Conservation (phyloP, 2,329 filamentous ascomycete species). For the Colletotrichum plurivorum region DNA sequence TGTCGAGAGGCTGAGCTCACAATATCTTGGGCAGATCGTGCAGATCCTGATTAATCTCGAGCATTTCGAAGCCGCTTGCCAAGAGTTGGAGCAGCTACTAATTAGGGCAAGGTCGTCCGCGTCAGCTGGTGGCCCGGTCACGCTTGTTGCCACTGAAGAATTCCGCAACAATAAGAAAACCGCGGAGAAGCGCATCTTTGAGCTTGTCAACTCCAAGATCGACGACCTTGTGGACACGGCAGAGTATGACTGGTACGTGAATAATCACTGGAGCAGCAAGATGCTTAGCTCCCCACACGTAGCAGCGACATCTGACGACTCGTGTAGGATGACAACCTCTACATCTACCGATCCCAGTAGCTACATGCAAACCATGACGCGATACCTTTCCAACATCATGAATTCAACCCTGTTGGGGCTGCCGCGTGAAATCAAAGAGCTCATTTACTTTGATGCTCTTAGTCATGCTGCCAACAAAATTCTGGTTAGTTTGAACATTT, state of each 20-base stretch:
- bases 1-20: conserved; percentile 88
- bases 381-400: conserved; percentile 97
- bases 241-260: conserved; percentile 88
- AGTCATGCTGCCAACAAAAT: conserved; percentile 92
- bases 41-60: conserved; percentile 98
- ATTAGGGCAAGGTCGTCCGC: conserved; percentile 87
- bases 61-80: conserved; percentile 94
- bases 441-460: conserved; percentile 97
- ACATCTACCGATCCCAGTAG: conserved; percentile 82
- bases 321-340: conserved; percentile 66
- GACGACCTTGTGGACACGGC: conserved; percentile 97
- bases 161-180: conserved; percentile 95
- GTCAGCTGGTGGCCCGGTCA: conserved; percentile 84
- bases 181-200: conserved; percentile 97
- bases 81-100: conserved; percentile 88
- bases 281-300: neutral
- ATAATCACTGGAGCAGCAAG: neutral
- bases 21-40: conserved; percentile 97
- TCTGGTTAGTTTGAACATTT: conserved; percentile 64
- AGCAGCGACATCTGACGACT: conserved; percentile 14
- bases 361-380: conserved; percentile 95
- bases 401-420: conserved; percentile 91
- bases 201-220: conserved; percentile 98
- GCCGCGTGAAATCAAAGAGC: conserved; percentile 95
- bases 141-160: conserved; percentile 85